Base-by-base conservation (phyloP, 768 basidiomycete genomes). In the Calocera viscosa region DNA sequence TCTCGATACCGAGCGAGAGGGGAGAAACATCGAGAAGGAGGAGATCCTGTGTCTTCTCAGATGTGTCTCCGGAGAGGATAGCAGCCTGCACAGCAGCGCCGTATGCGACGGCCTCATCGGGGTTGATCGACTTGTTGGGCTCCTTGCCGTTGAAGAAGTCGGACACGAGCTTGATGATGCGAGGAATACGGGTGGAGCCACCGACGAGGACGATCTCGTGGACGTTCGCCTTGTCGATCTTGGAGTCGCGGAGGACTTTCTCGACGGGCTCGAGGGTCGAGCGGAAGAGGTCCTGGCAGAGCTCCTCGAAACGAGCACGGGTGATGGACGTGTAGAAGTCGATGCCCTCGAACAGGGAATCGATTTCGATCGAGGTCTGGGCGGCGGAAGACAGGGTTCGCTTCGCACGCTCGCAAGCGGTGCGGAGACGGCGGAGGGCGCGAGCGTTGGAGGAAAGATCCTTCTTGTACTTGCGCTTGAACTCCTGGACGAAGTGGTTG, bases 61-160 rank as follows among this genome's bases (percentile, higher is more conserved):
- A 96, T 30, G 94, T 95, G 77, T 97, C 93, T 74, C 95, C 95
- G 30, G 95, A 91, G 67, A 98, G 88, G 73, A 97, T 95, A 73
- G 94, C 95, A 67, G 93, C 95, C 80, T 98, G 94, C 72, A 99
- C 94, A 68, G 95, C 95, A 66, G 95, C 95, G 82, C 86, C 87
- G 74, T 86, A 84, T 33, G 86, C 86, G 65, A 88, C 86, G 63
- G 86, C 86, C 77, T 89, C 87, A 71, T 88, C 86, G 40, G 86
- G 85, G 78, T 87, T 87, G 76, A 87, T 84, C 63, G 80, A 79
- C 75, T 82, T 83, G 72, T 82, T 84, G 65, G 84, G 86, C 74
- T 86, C 84, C 77, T 86, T 84, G 67, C 82, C 81, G 73, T 79
- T 80, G 76, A 88, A 87, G 78, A 81, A 87, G 66, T 87, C 85